phyloP scores from a whole-genome alignment of 441 rosid species.

The Populus hybrid region DNA sequence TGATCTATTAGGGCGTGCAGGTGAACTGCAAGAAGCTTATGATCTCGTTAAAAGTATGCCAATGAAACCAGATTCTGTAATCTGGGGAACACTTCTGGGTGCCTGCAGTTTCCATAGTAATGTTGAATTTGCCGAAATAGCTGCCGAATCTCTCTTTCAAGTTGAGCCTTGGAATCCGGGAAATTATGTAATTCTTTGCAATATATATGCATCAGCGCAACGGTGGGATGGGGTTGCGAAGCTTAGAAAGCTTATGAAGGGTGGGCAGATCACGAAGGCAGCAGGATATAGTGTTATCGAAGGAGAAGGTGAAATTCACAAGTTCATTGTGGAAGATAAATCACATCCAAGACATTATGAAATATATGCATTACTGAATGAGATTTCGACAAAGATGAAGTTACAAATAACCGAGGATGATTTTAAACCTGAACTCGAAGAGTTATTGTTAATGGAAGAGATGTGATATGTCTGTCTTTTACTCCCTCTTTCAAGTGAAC shows the following conservation, averaged over 20 bases:
- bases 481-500: neutral
- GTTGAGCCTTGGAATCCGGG: slow-evolving; percentile 68
- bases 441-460: slow-evolving; percentile 23
- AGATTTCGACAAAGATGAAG: slow-evolving; percentile 42
- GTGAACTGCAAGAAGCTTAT: slow-evolving; percentile 61
- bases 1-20: slow-evolving; percentile 83
- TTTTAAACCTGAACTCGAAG: slow-evolving; percentile 35
- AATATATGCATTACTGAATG: slow-evolving; percentile 44
- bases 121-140: slow-evolving; percentile 66
- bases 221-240: slow-evolving; percentile 64
- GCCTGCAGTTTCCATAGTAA: slow-evolving; percentile 70
- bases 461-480: neutral
- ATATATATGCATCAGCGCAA: slow-evolving; percentile 39
- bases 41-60: slow-evolving; percentile 63
- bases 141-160: slow-evolving; percentile 47
- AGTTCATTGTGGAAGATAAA: slow-evolving; percentile 65
- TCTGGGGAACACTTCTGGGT: slow-evolving; percentile 67
- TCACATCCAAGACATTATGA: slow-evolving; percentile 51
- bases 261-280: slow-evolving; percentile 50
- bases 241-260: slow-evolving; percentile 71
- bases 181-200: slow-evolving; percentile 47
- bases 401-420: slow-evolving; percentile 18
- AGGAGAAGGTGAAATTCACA: slow-evolving; percentile 57
- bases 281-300: slow-evolving; percentile 75
- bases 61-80: slow-evolving; percentile 68